Evolutionary conservation across 2,329 filamentous ascomycete genomes (phyloP), one percentile per base, ranked within the genome.

Genomic region (Teratosphaeria destructans): DNA sequence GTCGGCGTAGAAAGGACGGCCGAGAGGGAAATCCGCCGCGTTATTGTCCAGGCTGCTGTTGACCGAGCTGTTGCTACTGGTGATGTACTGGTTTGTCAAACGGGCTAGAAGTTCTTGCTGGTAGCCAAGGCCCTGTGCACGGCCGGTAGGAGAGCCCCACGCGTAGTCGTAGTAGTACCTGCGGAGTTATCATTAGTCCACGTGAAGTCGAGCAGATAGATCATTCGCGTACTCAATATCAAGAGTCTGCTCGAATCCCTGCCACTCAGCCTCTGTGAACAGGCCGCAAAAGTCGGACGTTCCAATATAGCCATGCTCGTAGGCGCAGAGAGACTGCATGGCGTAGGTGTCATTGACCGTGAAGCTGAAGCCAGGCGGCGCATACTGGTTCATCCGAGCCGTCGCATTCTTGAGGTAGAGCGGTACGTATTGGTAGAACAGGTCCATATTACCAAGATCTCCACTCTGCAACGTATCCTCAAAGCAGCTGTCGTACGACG

Each of bases 261-360:
- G 69, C 81, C 81, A 83, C 66, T 83, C 81, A 55, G 80, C 75
- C 53, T 75, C 72, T 0, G 80, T 82, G 70, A 83, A 83, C 29
- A 82, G 74, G 23, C 67, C 63, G 70, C 81, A 83, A 69, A 82
- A 83, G 35, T 78, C 74, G 3, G 78, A 81, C 59, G 68, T 70
- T 23, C 79, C 78, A 16, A 82, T 74, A 62, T 77, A 80, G 43
- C 72, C 77, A 54, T 71, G 73, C 67, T 84, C 81, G 64, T 83
- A 84, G 2, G 79, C 77, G 63, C 81, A 84, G 57, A 82, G 74
- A 62, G 75, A 69, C 61, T 81, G 73, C 71, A 75, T 72, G 26
- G 71, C 72, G 62, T 81, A 81, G 0, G 78, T 77, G 66, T 83
- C 80, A 62, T 78, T 77, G 39, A 73, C 63, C 1, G 73, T 82